These are phyloP conservation scores for Cryphonectria naterciae DNA, from an alignment of 2,329 filamentous ascomycete species.

Conservation along the genomic window DNA sequence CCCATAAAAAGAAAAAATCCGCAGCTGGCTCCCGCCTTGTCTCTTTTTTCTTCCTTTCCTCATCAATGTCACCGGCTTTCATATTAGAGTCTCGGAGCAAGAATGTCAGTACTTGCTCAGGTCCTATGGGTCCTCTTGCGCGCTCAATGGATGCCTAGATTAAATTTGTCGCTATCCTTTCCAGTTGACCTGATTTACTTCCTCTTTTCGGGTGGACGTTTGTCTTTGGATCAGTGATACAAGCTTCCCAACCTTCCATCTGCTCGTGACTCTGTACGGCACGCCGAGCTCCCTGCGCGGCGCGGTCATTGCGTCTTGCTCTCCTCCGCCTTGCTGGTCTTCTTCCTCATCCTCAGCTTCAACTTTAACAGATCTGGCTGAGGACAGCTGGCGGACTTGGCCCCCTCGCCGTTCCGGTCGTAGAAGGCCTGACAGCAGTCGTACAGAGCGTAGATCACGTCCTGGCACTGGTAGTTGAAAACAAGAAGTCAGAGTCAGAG, in stretches of 20 bases:
- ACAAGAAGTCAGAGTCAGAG: background rate
- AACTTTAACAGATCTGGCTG: constrained; percentile 77
- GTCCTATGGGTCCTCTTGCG: constrained; percentile 78
- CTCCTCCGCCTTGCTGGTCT: constrained; percentile 31
- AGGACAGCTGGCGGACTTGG: constrained; percentile 81
- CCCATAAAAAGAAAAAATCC: constrained; percentile 29
- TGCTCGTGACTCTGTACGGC: background rate
- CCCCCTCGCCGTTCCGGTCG: constrained; percentile 73
- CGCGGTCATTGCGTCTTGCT: constrained; percentile 22
- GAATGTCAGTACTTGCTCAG: constrained; percentile 92
- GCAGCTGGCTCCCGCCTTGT: constrained; percentile 37
- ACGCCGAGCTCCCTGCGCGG: background rate
- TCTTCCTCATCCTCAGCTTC: constrained; percentile 79
- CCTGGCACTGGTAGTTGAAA: constrained; percentile 61
- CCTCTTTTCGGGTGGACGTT: constrained; percentile 44
- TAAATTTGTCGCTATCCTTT: constrained; percentile 69
- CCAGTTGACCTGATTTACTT: constrained; percentile 65
- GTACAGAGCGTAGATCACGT: constrained; percentile 82
- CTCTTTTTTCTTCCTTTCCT: constrained; percentile 51
- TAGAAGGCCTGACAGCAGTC: constrained; percentile 94
- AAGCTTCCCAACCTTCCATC: constrained; percentile 29
- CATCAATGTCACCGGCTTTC: constrained; percentile 83
- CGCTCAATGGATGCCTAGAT: constrained; percentile 98
- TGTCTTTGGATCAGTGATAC: constrained; percentile 45
- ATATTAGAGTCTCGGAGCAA: constrained; percentile 99